Evolutionary conservation across 179 eudicot species (phyloP).

Genomic region (Kewa caespitosa): DNA sequence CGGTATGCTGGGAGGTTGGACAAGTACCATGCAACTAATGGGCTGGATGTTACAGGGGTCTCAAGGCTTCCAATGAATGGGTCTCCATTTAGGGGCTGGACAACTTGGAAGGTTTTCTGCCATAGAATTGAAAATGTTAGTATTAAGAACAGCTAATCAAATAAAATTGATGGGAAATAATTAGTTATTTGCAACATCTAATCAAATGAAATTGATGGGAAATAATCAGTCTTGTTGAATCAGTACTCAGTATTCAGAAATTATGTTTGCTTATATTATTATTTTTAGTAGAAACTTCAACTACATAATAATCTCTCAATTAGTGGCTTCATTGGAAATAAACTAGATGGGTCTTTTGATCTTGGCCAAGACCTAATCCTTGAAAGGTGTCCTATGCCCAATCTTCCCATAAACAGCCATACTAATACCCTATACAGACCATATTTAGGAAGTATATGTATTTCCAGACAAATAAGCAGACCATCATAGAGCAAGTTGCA

Average conservation of each 20-base stretch:
- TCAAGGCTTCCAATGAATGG: slow-evolving; percentile 96
- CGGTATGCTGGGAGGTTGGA: slow-evolving; percentile 97
- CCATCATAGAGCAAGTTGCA: background rate
- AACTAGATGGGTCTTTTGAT: background rate
- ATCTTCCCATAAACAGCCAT: background rate
- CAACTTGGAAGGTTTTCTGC: slow-evolving; percentile 89
- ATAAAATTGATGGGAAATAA: background rate
- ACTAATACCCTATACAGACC: background rate
- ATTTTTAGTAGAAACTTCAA: background rate
- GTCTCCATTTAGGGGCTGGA: slow-evolving; percentile 86
- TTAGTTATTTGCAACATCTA: no score
- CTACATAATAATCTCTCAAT: no score
- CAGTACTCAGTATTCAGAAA: background rate
- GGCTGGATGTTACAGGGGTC: slow-evolving; percentile 98
- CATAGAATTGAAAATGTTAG: background rate
- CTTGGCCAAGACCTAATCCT: background rate
- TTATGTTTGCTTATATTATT: no score
- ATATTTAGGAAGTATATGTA: background rate
- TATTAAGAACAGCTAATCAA: background rate
- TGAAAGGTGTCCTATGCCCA: no score
- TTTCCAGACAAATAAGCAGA: background rate
- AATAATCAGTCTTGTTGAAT: background rate
- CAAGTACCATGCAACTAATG: slow-evolving; percentile 88
- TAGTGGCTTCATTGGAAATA: background rate
- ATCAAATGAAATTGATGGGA: background rate